Conservation (phyloP, 768 basidiomycete genomes). For the Podaxis sp. region DNA sequence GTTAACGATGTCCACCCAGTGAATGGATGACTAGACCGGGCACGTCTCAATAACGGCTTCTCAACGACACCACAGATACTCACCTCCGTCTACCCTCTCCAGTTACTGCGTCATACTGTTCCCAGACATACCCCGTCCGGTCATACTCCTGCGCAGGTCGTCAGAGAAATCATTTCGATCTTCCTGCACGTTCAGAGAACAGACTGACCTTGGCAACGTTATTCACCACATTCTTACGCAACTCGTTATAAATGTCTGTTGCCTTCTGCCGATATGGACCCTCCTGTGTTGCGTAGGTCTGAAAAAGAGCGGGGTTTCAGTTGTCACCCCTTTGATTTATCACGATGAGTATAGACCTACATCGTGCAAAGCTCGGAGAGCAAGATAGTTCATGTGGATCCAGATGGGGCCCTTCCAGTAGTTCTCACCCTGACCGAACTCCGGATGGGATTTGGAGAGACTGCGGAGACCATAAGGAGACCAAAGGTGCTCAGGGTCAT, state of each 20-base stretch:
- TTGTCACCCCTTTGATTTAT: not conserved
- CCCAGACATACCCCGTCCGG: conserved; percentile 94
- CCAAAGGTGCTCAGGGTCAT: conserved; percentile 85
- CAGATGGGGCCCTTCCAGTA: conserved; percentile 98
- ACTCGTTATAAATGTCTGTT: conserved; percentile 69
- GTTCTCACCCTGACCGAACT: conserved; percentile 90
- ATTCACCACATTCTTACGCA: conserved; percentile 78
- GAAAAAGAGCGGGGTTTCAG: not conserved
- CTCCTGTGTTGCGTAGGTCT: conserved; percentile 74
- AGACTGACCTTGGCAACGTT: conserved; percentile 61
- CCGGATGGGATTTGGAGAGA: conserved; percentile 80
- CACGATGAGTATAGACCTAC: conserved; percentile 29
- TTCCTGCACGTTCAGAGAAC: not conserved
- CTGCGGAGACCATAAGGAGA: conserved; percentile 87
- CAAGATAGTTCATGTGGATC: conserved; percentile 97
- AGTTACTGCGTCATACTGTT: conserved; percentile 85
- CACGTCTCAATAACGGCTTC: conserved; percentile 4
- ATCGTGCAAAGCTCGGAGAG: conserved; percentile 73
- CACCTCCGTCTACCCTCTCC: conserved; percentile 86
- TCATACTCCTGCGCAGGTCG: conserved; percentile 67
- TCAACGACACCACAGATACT: conserved; percentile 17
- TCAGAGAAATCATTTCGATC: not conserved
- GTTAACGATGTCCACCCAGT: conserved; percentile 95
- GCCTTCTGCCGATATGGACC: conserved; percentile 83
- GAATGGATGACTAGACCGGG: conserved; percentile 75